Evolutionary conservation across 2,329 filamentous ascomycete species (phyloP), one percentile per base, ranked within the genome.

Genomic region (Zymoseptoria crescenta): DNA sequence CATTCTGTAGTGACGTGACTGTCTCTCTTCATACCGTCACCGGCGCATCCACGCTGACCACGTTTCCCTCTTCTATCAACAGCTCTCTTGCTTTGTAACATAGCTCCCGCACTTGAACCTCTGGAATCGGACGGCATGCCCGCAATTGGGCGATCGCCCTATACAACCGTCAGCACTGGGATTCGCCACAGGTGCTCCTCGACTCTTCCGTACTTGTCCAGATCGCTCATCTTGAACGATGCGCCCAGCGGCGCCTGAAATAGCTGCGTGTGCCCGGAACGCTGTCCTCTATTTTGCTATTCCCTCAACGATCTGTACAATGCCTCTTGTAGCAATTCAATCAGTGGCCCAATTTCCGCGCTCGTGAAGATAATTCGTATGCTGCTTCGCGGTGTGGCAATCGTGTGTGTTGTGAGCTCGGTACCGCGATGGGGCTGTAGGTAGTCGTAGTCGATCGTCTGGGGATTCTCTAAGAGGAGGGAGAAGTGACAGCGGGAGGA

Each of bases 61-160:
- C 93, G 73, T 99, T 97, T 65, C 91, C 93, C 78, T 99, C 94
- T 75, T 97, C 94, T 63, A 99, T 96, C 65, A 99, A 79, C 57
- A 99, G 83, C 79, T 99, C 94, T 64, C 94, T 85, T 56, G 94
- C 94, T 74, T 96, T 96, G 81, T 96, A 93, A 77, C 94, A 97
- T 68, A 99, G 83, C 77, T 99, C 93, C 72, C 93, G 88, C 62
- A 99, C 95, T 78, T 97, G 90, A 49, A 87, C 82, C 79, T 99
- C 94, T 63, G 94, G 93, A 68, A 99, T 99, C 57, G 93, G 92
- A 63, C 92, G 89, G 77, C 94, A 99, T 73, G 91, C 89, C 79
- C 94, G 91, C 72, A 99, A 82, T 76, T 96, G 92, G 74, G 90
- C 88, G 72, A 99, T 99, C 60, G 92, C 92, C 77, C 93, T 96